Conservation (phyloP, 257 asterid species). For the Solanum chmielewskii region DNA sequence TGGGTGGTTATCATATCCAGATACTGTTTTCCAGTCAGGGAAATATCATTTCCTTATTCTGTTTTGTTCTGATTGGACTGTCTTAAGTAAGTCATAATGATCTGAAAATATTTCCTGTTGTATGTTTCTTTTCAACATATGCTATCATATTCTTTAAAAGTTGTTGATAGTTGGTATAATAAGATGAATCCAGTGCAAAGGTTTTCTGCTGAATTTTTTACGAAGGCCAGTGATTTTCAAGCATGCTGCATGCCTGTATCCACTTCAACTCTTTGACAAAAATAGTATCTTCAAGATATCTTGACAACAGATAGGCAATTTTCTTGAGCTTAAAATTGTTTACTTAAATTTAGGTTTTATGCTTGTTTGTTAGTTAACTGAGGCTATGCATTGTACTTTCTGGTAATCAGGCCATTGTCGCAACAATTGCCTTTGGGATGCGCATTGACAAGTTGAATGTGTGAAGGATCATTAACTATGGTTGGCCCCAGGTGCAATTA, state of each 20-base stretch:
- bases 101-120: neutral
- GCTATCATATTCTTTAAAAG: neutral
- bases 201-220: neutral
- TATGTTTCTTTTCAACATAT: neutral
- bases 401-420: slow-evolving; percentile 63
- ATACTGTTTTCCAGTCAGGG: neutral
- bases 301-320: neutral
- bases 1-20: neutral
- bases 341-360: neutral
- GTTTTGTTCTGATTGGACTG: neutral
- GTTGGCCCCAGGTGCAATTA: slow-evolving; percentile 75
- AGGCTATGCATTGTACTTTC: neutral
- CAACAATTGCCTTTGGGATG: slow-evolving; percentile 87
- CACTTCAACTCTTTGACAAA: neutral
- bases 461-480: slow-evolving; percentile 70
- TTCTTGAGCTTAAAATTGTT: neutral
- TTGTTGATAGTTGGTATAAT: neutral
- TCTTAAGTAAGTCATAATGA: neutral
- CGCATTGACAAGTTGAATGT: slow-evolving; percentile 70
- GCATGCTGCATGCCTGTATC: neutral
- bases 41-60: neutral
- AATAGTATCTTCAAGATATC: neutral
- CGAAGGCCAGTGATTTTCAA: neutral
- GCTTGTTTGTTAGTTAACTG: neutral
- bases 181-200: neutral